These are phyloP conservation scores for Paracoccidioides lutzii DNA, from an alignment of 2,329 filamentous ascomycete species.

Conservation along the genomic window DNA sequence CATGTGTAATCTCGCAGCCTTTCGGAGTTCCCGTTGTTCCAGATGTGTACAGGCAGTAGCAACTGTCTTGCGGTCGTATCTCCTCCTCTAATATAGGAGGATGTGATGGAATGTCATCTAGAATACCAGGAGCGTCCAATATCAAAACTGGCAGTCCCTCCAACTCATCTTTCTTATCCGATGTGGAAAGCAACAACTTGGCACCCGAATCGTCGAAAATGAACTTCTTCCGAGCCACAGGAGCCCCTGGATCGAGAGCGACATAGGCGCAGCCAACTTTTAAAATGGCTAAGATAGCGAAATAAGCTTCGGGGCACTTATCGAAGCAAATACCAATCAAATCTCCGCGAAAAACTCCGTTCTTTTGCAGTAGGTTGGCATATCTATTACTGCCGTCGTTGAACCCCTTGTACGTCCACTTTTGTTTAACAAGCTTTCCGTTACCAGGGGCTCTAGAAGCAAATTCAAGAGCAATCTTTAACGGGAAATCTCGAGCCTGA, in stretches of 20 bases:
- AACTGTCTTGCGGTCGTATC: slow-evolving; percentile 44
- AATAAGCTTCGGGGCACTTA: slow-evolving; percentile 73
- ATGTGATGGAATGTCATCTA: slow-evolving; percentile 25
- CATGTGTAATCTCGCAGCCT: slow-evolving; percentile 76
- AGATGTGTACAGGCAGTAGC: slow-evolving; percentile 78
- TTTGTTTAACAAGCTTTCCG: slow-evolving; percentile 31
- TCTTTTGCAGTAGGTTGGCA: slow-evolving; percentile 47
- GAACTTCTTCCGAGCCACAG: slow-evolving; percentile 59
- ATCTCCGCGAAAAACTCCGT: slow-evolving; percentile 41
- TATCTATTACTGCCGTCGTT: slow-evolving; percentile 59
- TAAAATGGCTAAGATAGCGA: slow-evolving; percentile 66
- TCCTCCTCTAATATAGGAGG: slow-evolving; percentile 21
- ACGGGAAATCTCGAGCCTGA: slow-evolving; percentile 43
- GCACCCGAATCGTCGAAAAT: slow-evolving; percentile 63
- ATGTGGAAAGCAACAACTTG: slow-evolving; percentile 48
- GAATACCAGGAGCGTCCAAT: slow-evolving; percentile 30
- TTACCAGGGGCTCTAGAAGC: slow-evolving; percentile 42
- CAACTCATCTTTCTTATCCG: slow-evolving; percentile 31
- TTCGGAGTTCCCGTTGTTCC: slow-evolving; percentile 80
- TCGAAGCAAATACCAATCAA: slow-evolving; percentile 70
- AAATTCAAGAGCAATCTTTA: slow-evolving; percentile 63
- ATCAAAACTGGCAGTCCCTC: slow-evolving; percentile 32
- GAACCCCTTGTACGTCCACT: slow-evolving; percentile 65
- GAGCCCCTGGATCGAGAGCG: slow-evolving; percentile 64
- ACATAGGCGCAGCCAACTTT: slow-evolving; percentile 74